Evolutionary conservation across 2,329 filamentous ascomycete genomes (phyloP).

Genomic region (Ophiostoma sp.): DNA sequence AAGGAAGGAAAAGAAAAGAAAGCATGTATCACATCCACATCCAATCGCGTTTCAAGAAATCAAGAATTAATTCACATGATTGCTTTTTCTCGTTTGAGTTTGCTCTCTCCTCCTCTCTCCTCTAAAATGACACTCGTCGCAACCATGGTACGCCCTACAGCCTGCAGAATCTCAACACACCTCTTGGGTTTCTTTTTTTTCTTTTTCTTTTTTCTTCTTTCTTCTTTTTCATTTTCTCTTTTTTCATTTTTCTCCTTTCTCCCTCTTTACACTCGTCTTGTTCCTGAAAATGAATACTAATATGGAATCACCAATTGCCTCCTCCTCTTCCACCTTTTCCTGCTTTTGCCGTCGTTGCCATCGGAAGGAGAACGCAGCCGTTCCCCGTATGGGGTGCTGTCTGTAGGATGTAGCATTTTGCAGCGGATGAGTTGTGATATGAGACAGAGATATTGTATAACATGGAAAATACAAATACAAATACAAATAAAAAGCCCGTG

Average conservation of each 20-base stretch:
- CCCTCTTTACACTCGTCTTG: background rate
- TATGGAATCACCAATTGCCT: background rate
- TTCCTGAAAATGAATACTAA: background rate
- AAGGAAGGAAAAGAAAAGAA: too few species aligned
- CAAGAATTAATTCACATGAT: background rate
- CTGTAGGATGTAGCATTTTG: background rate
- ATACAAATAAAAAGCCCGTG: too few species aligned
- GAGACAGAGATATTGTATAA: background rate
- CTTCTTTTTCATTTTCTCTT: background rate
- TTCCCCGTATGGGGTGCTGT: background rate
- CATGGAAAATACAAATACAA: too few species aligned
- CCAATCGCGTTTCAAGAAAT: background rate
- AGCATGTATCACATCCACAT: background rate
- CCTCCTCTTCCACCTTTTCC: background rate
- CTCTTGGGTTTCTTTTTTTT: background rate
- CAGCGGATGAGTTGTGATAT: background rate
- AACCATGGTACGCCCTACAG: conserved; percentile 4
- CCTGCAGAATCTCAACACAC: background rate
- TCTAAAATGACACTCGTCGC: background rate
- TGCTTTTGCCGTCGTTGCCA: background rate
- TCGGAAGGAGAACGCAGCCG: background rate
- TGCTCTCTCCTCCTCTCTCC: background rate
- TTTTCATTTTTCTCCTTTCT: background rate
- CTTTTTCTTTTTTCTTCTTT: background rate
- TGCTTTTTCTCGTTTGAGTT: background rate